phyloP scores from a whole-genome alignment of 2,329 filamentous ascomycete species.

The Tolypocladium paradoxum region DNA sequence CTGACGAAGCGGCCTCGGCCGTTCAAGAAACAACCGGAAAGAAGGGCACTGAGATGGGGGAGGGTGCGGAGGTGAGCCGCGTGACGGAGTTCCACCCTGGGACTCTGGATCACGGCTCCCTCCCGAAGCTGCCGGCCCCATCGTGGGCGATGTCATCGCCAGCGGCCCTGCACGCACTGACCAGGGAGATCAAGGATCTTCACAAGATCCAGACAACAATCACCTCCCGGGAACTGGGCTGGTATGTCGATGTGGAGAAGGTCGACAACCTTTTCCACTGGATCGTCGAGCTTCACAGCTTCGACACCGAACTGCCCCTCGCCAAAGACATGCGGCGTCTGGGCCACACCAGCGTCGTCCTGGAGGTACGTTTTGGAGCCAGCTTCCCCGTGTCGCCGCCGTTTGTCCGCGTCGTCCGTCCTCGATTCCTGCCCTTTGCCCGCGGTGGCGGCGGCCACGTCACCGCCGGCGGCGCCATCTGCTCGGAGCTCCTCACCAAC shows the following conservation, averaged over 20 bases:
- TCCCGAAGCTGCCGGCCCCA: constrained; percentile 48
- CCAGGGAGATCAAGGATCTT: constrained; percentile 48
- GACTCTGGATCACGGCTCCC: constrained; percentile 44
- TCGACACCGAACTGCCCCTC: constrained; percentile 57
- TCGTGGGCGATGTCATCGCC: constrained; percentile 18
- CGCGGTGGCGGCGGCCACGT: constrained; percentile 77
- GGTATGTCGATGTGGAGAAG: constrained; percentile 63
- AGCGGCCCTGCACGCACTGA: constrained; percentile 13
- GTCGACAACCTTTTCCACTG: constrained; percentile 76
- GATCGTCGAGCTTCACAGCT: constrained; percentile 84
- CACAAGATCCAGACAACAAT: constrained; percentile 52
- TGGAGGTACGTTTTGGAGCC: constrained; percentile 72
- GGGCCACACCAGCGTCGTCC: constrained; percentile 55
- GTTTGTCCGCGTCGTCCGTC: constrained; percentile 73
- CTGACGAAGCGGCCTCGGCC: too few species aligned
- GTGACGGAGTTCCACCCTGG: constrained; percentile 52
- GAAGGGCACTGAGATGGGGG: background rate
- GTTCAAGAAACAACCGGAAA: too few species aligned
- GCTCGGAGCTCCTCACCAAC: constrained; percentile 75
- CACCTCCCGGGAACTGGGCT: constrained; percentile 59
- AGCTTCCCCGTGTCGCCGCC: constrained; percentile 71
- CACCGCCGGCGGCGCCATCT: constrained; percentile 71
- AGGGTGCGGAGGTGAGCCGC: background rate
- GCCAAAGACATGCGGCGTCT: constrained; percentile 60
- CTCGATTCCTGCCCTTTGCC: constrained; percentile 63